Evolutionary conservation across 1,284 basidiomycete genomes (phyloP), one percentile per base, ranked within the genome.

Genomic region (Coriolopsis trogii): DNA sequence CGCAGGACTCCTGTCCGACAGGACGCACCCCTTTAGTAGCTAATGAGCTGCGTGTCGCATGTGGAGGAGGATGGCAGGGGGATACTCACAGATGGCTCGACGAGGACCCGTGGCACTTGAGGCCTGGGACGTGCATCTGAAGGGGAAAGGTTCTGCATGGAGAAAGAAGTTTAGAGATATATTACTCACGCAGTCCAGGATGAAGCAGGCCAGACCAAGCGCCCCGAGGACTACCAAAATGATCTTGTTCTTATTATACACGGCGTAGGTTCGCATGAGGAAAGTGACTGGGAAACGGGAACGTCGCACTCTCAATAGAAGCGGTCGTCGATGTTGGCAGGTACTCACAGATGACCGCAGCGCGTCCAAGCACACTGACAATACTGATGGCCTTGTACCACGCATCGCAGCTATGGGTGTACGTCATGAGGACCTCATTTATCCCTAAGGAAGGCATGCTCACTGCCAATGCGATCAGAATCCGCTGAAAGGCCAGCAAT

Each of bases 381-480:
- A 58, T 63, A 5, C 61, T 63, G 28, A 65, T 60, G 29, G 70
- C 55, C 40, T 66, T 64, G 53, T 71, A 70, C 51, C 66, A 66
- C 0, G 52, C 51, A 46, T 71, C 58, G 55, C 70, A 72, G 49
- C 70, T 70, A n/a, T n/a, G n/a, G n/a, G n/a, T n/a, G n/a, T n/a
- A n/a, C n/a, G n/a, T n/a, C n/a, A n/a, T n/a, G n/a, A n/a, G n/a
- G n/a, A n/a, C n/a, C n/a, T n/a, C n/a, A n/a, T n/a, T n/a, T n/a
- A n/a, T n/a, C n/a, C n/a, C n/a, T n/a, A n/a, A n/a, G n/a, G n/a
- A n/a, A n/a, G n/a, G n/a, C n/a, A n/a, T n/a, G n/a, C n/a, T n/a
- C n/a, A n/a, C n/a, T n/a, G n/a, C n/a, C n/a, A n/a, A n/a, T n/a
- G n/a, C n/a, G n/a, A n/a, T n/a, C n/a, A n/a, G n/a, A n/a, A n/a